Evolutionary conservation across 495 filamentous ascomycete species (phyloP).

Genomic region (Penicillium herquei): DNA sequence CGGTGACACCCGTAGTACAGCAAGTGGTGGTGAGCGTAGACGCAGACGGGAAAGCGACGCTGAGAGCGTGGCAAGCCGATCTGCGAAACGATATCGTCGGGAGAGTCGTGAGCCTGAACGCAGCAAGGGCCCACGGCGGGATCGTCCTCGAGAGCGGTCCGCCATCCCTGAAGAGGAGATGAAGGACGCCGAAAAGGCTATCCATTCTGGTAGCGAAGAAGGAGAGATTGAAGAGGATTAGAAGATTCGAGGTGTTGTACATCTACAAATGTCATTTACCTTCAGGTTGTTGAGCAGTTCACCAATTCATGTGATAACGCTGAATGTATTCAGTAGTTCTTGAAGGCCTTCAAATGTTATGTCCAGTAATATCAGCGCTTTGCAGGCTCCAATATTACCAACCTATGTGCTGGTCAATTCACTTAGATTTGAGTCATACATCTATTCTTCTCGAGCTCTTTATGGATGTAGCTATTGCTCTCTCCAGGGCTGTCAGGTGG

Average conservation of each 20-base stretch:
- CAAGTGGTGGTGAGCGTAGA: conserved; percentile 51
- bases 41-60: conserved; percentile 71
- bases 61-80: conserved; percentile 65
- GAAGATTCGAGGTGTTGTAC: not conserved
- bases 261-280: no score
- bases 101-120: conserved; percentile 46
- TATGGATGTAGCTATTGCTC: no score
- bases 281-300: not conserved
- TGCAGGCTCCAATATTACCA: no score
- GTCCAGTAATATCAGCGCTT: no score
- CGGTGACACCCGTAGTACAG: conserved; percentile 66
- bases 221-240: conserved; percentile 96
- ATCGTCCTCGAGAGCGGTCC: conserved; percentile 59
- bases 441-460: no score
- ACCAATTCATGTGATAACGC: no score
- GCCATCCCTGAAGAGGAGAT: conserved; percentile 38
- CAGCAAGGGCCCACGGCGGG: conserved; percentile 61
- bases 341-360: no score
- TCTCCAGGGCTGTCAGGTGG: no score
- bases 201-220: conserved; percentile 90
- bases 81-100: conserved; percentile 44
- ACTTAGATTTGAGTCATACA: no score
- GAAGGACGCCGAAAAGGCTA: conserved; percentile 62
- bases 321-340: no score
- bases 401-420: no score